These are phyloP conservation scores for Grosmannia huntii DNA, from an alignment of 2,329 filamentous ascomycete species.

Conservation along the genomic window DNA sequence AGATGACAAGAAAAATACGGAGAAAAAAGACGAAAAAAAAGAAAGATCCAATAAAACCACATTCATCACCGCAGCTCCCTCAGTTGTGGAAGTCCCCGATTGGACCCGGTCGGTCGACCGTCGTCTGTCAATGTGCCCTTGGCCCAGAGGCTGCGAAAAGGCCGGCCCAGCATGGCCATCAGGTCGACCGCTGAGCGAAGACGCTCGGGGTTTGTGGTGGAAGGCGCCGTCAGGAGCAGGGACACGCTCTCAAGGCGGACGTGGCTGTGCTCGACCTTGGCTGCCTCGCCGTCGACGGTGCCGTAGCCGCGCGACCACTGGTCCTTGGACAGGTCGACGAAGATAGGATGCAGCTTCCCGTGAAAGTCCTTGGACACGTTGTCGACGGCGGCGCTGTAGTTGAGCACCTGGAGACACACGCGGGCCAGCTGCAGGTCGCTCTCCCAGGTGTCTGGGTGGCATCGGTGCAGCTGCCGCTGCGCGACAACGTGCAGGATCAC, in stretches of 20 bases:
- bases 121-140: neutral
- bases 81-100: neutral
- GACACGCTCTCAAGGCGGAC: neutral
- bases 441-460: slow-evolving; percentile 13
- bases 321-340: neutral
- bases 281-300: neutral
- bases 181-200: slow-evolving; percentile 6
- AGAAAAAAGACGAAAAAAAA: too few relatives aligned
- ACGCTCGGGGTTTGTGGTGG: neutral
- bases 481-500: slow-evolving; percentile 18
- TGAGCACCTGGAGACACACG: slow-evolving; percentile 15
- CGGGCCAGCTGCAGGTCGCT: slow-evolving; percentile 16
- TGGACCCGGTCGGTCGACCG: neutral
- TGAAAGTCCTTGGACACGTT: slow-evolving; percentile 6
- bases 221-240: slow-evolving; percentile 7
- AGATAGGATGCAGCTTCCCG: slow-evolving; percentile 4
- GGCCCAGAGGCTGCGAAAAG: slow-evolving; percentile 5
- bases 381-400: slow-evolving; percentile 5
- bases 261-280: neutral
- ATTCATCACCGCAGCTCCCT: neutral
- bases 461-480: slow-evolving; percentile 19
- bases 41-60: too few relatives aligned
- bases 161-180: slow-evolving; percentile 9
- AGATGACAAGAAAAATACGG: too few relatives aligned
- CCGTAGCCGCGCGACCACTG: neutral